A percentile compares a stretch with the other conserved stretches of the same genome.
These are phyloP conservation scores for Pestalotiopsis sp. DNA, from an alignment of 2,329 filamentous ascomycete genomes.

Conservation along the genomic window DNA sequence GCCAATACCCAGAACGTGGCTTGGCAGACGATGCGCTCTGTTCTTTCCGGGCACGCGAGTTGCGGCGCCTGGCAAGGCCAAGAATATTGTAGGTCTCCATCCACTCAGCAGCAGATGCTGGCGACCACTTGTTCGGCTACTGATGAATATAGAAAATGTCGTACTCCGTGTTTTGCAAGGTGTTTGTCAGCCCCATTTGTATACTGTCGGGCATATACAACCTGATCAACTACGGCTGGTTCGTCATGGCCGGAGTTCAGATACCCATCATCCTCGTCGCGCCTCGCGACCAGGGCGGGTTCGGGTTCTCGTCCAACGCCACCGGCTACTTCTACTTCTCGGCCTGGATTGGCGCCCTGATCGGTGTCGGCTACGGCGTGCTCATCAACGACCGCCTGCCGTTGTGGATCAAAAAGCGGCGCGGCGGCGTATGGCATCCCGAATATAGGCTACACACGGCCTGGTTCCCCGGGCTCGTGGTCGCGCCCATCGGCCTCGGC, in stretches of 20 bases:
- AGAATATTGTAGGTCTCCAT: not conserved
- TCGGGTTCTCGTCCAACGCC: not conserved
- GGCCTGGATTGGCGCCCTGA: not conserved
- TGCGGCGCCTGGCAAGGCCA: not conserved
- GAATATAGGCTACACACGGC: constrained; percentile 3
- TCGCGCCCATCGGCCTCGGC: constrained; percentile 1
- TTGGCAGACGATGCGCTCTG: not conserved
- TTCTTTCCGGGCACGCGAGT: constrained; percentile 3
- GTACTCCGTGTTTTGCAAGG: not conserved
- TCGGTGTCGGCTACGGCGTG: not conserved
- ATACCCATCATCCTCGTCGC: not conserved
- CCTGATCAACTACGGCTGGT: not conserved
- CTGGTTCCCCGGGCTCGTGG: not conserved
- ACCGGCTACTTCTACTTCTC: not conserved
- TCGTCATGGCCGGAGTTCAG: constrained; percentile 1
- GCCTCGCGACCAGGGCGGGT: not conserved
- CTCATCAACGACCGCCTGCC: constrained; percentile 2
- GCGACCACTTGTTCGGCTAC: not conserved
- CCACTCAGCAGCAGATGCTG: not conserved
- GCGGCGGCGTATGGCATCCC: not conserved
- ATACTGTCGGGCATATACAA: not conserved
- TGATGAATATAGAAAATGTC: not conserved
- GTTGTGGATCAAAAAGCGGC: not conserved
- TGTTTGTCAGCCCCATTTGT: not conserved
- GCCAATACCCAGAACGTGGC: not conserved